A percentile compares a stretch with the other conserved stretches of the same genome.
phyloP scores from a whole-genome alignment of 192 early-diverging fungal genomes.

The Coemansia sp. region DNA sequence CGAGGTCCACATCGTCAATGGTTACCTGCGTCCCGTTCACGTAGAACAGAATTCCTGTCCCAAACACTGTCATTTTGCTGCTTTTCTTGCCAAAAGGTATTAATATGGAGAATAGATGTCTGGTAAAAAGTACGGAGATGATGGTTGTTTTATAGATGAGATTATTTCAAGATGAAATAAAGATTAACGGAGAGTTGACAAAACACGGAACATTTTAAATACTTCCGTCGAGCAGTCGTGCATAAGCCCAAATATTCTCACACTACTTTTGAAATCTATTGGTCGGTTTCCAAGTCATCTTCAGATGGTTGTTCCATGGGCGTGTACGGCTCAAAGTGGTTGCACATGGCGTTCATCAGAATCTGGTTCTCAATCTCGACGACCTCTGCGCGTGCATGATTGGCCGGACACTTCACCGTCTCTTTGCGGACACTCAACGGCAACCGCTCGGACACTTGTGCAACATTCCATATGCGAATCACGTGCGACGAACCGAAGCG shows the following conservation, averaged over 20 bases:
- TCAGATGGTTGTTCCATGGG: neutral
- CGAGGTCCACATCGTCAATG: constrained; percentile 57
- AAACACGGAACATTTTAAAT: neutral
- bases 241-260: neutral
- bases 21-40: constrained; percentile 60
- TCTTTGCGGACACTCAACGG: constrained; percentile 10
- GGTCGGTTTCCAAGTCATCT: neutral
- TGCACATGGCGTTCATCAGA: constrained; percentile 4
- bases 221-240: neutral
- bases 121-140: too few relatives aligned
- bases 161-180: neutral
- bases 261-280: neutral
- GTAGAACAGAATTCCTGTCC: constrained; percentile 54
- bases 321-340: neutral
- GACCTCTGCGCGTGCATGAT: constrained; percentile 1
- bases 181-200: constrained; percentile 1
- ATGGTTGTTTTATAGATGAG: neutral
- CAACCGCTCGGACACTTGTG: constrained; percentile 31
- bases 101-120: neutral
- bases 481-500: constrained; percentile 21
- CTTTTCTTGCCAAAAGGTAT: neutral
- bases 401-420: constrained; percentile 2
- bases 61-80: neutral
- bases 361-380: constrained; percentile 10
- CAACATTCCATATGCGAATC: constrained; percentile 49